Conservation (phyloP, 2,329 filamentous ascomycete species). For the Epichloe gansuensis region DNA sequence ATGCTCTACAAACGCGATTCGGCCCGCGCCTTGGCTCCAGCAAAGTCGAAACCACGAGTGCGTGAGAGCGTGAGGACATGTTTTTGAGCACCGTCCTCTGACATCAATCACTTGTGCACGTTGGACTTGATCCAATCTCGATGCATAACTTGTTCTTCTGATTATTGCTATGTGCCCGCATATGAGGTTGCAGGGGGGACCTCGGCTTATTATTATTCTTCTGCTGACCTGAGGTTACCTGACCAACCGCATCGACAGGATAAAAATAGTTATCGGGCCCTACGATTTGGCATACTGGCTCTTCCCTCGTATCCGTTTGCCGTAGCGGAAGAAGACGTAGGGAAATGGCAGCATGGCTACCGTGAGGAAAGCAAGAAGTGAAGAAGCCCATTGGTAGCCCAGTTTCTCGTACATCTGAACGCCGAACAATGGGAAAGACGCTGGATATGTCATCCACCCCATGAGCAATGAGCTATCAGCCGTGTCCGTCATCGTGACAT, state of each 20-base stretch:
- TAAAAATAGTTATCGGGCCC: background rate
- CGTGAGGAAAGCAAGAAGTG: slow-evolving; percentile 47
- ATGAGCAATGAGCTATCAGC: slow-evolving; percentile 6
- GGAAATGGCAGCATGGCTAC: slow-evolving; percentile 52
- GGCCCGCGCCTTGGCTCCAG: background rate
- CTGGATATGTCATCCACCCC: slow-evolving; percentile 22
- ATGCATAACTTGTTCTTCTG: too few relatives aligned
- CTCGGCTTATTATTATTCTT: background rate
- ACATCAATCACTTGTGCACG: background rate
- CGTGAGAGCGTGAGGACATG: background rate
- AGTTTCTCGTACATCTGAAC: slow-evolving; percentile 58
- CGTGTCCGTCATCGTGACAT: background rate
- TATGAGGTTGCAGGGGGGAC: background rate
- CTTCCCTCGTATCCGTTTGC: slow-evolving; percentile 40
- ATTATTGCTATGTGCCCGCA: background rate
- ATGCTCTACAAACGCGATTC: background rate
- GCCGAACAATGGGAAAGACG: slow-evolving; percentile 64
- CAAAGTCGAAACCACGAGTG: background rate
- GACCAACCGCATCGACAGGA: background rate
- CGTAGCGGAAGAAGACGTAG: slow-evolving; percentile 48
- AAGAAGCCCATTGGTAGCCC: slow-evolving; percentile 58
- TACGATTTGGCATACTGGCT: slow-evolving; percentile 38
- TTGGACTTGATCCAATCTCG: too few relatives aligned
- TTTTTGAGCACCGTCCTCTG: background rate
- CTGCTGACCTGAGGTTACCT: too few relatives aligned